These are phyloP conservation scores for Thraustochytrium striatum DNA, from an alignment of 352 stramenopile genomes.

Conservation along the genomic window DNA sequence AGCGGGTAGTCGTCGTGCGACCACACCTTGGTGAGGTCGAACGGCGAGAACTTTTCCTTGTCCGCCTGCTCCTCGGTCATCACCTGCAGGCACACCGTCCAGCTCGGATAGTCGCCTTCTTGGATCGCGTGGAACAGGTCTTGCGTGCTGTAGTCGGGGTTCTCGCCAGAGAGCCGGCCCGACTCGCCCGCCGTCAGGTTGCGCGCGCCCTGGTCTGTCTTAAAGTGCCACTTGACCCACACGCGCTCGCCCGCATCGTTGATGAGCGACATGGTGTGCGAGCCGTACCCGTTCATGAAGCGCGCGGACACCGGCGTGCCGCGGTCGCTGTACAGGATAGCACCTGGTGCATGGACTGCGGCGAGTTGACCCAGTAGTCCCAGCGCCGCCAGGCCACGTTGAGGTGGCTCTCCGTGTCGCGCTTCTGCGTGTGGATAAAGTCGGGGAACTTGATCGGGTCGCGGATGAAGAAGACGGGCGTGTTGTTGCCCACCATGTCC, in stretches of 20 bases:
- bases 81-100: constrained; percentile 70
- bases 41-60: constrained; percentile 69
- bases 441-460: constrained; percentile 81
- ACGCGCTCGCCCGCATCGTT: constrained; percentile 67
- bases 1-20: constrained; percentile 76
- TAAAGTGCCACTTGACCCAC: constrained; percentile 89
- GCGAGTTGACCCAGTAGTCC: constrained; percentile 85
- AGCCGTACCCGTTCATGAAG: constrained; percentile 85
- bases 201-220: constrained; percentile 79
- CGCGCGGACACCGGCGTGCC: constrained; percentile 78
- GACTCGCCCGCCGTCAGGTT: constrained; percentile 77
- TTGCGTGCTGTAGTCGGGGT: constrained; percentile 79
- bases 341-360: constrained; percentile 79
- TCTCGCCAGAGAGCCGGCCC: constrained; percentile 61
- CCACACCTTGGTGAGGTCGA: constrained; percentile 89
- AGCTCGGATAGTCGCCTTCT: constrained; percentile 59
- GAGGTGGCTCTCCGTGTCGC: constrained; percentile 75
- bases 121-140: constrained; percentile 84
- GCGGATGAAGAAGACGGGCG: constrained; percentile 87
- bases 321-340: constrained; percentile 76
- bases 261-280: constrained; percentile 83
- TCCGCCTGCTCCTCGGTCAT: constrained; percentile 74
- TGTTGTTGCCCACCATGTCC: constrained; percentile 87
- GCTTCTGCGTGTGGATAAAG: constrained; percentile 88
- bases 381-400: constrained; percentile 66